Conservation (phyloP, 2,329 filamentous ascomycete species). For the Emergomyces pasteurianus region DNA sequence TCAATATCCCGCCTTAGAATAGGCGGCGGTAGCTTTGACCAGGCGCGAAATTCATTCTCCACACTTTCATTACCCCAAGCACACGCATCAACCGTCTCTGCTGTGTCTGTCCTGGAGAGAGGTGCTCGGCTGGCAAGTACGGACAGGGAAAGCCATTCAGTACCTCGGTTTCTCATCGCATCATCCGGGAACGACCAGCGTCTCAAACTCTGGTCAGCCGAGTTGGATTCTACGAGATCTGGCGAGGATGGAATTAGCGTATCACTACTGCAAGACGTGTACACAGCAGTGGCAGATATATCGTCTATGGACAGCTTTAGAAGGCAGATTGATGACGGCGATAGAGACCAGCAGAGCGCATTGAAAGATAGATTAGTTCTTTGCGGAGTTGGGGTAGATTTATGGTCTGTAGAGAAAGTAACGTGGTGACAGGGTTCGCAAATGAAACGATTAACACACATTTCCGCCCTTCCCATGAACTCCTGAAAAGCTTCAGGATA, state of each 20-base stretch:
- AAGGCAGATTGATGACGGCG: slow-evolving; percentile 3
- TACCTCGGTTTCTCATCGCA: slow-evolving; percentile 17
- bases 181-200: slow-evolving; percentile 37
- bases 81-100: slow-evolving; percentile 34
- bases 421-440: background rate
- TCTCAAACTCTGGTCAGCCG: slow-evolving; percentile 33
- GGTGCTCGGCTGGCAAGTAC: background rate
- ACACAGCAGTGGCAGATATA: slow-evolving; percentile 45
- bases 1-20: slow-evolving; percentile 40
- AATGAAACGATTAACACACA: background rate
- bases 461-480: no score
- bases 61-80: slow-evolving; percentile 30
- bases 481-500: background rate
- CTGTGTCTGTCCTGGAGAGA: slow-evolving; percentile 22
- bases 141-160: background rate
- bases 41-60: slow-evolving; percentile 13
- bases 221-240: slow-evolving; percentile 16
- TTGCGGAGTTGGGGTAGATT: slow-evolving; percentile 40
- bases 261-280: slow-evolving; percentile 18
- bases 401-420: slow-evolving; percentile 20
- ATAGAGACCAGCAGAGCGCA: background rate
- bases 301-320: slow-evolving; percentile 36
- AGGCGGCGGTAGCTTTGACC: background rate
- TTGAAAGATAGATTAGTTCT: slow-evolving; percentile 24
- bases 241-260: slow-evolving; percentile 15